phyloP scores from a whole-genome alignment of 176 grass and related monocot genomes.

The Zea luxurians region DNA sequence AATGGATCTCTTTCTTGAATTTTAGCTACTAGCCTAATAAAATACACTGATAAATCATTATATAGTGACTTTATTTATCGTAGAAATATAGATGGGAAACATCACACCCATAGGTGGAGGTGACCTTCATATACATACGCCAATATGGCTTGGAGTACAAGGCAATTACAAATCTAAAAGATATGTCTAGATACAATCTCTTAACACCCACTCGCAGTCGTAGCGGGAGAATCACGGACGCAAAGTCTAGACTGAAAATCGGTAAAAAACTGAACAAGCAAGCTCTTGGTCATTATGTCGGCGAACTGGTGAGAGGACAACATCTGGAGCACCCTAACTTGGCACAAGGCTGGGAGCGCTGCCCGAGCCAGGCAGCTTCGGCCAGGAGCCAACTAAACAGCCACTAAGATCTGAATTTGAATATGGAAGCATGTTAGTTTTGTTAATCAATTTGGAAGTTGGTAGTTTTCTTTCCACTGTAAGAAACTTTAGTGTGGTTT shows the following conservation, averaged over 20 bases:
- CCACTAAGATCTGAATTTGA: not conserved
- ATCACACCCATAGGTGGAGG: too few species aligned
- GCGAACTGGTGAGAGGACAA: not conserved
- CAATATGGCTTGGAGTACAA: too few species aligned
- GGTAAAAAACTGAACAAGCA: too few species aligned
- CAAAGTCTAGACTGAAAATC: too few species aligned
- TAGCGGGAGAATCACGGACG: too few species aligned
- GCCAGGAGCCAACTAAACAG: not conserved
- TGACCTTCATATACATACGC: not conserved
- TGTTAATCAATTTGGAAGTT: slow-evolving; percentile 33
- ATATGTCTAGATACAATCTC: too few species aligned
- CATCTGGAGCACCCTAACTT: not conserved
- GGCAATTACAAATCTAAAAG: too few species aligned
- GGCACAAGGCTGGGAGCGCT: not conserved
- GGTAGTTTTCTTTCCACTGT: not conserved
- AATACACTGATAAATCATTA: slow-evolving; percentile 6
- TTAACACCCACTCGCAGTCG: too few species aligned
- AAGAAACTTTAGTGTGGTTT: not conserved
- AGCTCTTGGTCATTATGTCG: not conserved
- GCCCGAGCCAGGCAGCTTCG: not conserved
- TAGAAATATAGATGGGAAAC: too few species aligned
- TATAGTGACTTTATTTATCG: not conserved
- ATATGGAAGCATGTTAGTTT: slow-evolving; percentile 27
- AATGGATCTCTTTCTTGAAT: slow-evolving; percentile 6
- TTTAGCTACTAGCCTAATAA: not conserved